Evolutionary conservation across 129 eudicot genomes (phyloP).

Genomic region (Apium graveolens): DNA sequence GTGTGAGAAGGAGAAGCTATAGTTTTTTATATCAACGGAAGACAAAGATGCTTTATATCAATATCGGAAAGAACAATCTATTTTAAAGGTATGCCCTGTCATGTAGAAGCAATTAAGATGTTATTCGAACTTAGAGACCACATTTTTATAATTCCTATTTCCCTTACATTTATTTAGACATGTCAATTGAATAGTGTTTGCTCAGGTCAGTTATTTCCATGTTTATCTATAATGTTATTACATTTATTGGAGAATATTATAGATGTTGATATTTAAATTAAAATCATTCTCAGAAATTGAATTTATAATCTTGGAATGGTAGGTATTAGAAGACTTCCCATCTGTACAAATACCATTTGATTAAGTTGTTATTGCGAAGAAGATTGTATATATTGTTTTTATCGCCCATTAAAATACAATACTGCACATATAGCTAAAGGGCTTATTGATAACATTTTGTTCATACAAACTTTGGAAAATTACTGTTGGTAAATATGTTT

Average conservation of each 20-base stretch:
- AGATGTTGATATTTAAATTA: not conserved
- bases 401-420: not conserved
- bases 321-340: conserved; percentile 93
- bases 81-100: conserved; percentile 54
- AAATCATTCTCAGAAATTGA: not conserved
- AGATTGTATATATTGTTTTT: not conserved
- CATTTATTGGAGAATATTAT: no score
- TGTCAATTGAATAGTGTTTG: not conserved
- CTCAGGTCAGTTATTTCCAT: not conserved
- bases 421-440: not conserved
- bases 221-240: no score
- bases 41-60: conserved; percentile 89
- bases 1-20: conserved; percentile 90
- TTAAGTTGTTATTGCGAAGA: not conserved
- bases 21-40: conserved; percentile 82
- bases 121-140: not conserved
- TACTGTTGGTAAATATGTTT: not conserved
- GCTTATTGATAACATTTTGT: not conserved
- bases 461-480: not conserved
- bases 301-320: not conserved
- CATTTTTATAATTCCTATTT: not conserved
- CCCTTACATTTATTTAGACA: not conserved
- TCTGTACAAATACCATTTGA: conserved; percentile 92
- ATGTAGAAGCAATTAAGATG: not conserved
- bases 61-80: conserved; percentile 84